Evolutionary conservation across 371 early-diverging fungal species (phyloP).

Genomic region (Mortierella sp.): DNA sequence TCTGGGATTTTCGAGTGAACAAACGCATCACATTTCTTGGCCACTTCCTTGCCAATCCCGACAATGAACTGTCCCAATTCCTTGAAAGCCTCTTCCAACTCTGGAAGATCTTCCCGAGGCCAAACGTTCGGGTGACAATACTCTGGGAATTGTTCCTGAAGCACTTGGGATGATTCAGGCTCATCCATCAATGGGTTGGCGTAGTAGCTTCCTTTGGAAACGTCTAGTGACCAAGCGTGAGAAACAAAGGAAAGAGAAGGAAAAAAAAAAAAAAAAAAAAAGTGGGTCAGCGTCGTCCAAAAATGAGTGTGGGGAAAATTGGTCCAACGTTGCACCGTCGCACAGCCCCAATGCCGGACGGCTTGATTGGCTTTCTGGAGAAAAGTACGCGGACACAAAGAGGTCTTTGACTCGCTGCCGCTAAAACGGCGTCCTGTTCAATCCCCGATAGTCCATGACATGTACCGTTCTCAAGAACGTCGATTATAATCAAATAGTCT

Average conservation of each 20-base stretch:
- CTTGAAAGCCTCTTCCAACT: slow-evolving; percentile 55
- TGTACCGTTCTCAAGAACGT: too few relatives aligned
- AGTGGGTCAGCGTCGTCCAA: slow-evolving; percentile 21
- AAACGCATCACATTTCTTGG: slow-evolving; percentile 64
- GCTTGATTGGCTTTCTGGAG: too few relatives aligned
- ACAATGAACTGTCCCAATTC: slow-evolving; percentile 63
- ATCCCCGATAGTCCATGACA: too few relatives aligned
- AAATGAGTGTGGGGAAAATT: slow-evolving; percentile 19
- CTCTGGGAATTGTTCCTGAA: slow-evolving; percentile 50
- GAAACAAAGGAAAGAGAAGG: neutral
- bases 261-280: slow-evolving; percentile 15
- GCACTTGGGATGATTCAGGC: slow-evolving; percentile 36
- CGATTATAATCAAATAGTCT: too few relatives aligned
- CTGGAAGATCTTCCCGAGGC: slow-evolving; percentile 58
- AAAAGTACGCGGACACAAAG: too few relatives aligned
- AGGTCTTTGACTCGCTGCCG: too few relatives aligned
- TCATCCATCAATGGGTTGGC: slow-evolving; percentile 62
- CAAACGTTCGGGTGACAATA: slow-evolving; percentile 65
- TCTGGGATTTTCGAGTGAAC: slow-evolving; percentile 31
- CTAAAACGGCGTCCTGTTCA: too few relatives aligned
- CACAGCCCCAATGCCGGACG: too few relatives aligned
- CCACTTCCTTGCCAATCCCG: slow-evolving; percentile 62
- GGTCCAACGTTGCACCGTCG: slow-evolving; percentile 14
- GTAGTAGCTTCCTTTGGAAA: slow-evolving; percentile 61
- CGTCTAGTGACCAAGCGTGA: slow-evolving; percentile 26